Conservation (phyloP, 2,329 filamentous ascomycete species). For the Penicillium sp. region DNA sequence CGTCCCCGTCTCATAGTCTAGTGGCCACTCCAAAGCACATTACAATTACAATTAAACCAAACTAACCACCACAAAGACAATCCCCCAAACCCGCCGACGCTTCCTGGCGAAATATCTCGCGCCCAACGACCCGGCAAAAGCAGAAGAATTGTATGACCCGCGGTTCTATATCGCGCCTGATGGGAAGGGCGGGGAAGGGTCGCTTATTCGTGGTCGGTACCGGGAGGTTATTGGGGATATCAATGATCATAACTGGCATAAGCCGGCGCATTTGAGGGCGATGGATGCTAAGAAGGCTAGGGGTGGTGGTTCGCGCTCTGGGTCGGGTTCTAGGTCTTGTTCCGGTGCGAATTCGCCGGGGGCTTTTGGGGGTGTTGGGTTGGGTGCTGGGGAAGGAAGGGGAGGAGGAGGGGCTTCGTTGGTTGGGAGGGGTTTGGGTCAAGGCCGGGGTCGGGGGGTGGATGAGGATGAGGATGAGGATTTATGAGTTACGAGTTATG, state of each 20-base stretch:
- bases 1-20: neutral
- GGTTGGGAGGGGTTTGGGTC: neutral
- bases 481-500: neutral
- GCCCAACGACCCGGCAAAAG: slow-evolving; percentile 20
- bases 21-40: neutral
- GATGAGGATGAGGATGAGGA: neutral
- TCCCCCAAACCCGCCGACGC: slow-evolving; percentile 33
- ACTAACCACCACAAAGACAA: slow-evolving; percentile 23
- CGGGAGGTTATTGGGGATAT: slow-evolving; percentile 12
- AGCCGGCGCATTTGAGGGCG: slow-evolving; percentile 9
- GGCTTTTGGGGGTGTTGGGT: slow-evolving; percentile 3
- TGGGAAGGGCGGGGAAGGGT: slow-evolving; percentile 12
- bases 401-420: slow-evolving; percentile 1
- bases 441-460: neutral
- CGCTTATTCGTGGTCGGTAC: slow-evolving; percentile 11
- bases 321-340: neutral
- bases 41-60: neutral
- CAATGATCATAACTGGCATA: slow-evolving; percentile 12
- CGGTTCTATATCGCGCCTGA: slow-evolving; percentile 20
- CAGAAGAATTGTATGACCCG: slow-evolving; percentile 24
- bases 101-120: slow-evolving; percentile 31
- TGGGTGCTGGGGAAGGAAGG: too few relatives aligned
- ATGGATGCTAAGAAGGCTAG: slow-evolving; percentile 3
- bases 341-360: neutral
- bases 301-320: neutral